Evolutionary conservation across 352 stramenopile genomes (phyloP), one percentile per base, ranked within the genome.

Genomic region (Globisporangium paddicum): DNA sequence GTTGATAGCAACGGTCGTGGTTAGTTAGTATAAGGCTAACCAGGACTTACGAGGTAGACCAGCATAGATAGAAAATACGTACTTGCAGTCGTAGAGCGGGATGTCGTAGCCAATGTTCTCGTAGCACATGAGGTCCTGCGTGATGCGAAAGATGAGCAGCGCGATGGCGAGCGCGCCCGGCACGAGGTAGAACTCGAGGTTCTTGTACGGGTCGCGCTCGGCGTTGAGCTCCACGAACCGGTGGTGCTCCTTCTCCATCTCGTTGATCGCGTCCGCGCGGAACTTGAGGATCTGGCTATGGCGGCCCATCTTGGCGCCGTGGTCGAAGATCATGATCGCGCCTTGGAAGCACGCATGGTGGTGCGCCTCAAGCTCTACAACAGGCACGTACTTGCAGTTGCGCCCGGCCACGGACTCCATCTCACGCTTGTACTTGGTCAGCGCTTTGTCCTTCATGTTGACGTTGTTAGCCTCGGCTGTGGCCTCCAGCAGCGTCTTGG

Each of bases 391-490:
- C 52, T 69, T 69, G 63, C 87, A 95, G 59, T 89, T 90, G 25
- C 78, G 71, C 26, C 90, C 90, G 0, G 77, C 86, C 49, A 98
- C 67, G 41, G 77, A 83, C 59, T 98, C 95, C 95, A 99, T 98
- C 60, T 95, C 78, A 13, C 89, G 81, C 73, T 97, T 97, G 76
- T 99, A 99, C 41, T 84, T 82, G 55, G 75, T 62, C 53, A 95
- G 58, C 30, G 82, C 82, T 66, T 93, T 93, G 68, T 91, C 82
- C 28, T 79, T 76, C 72, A 88, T 87, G 77, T 99, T 99, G 37
- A 92, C 79, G 68, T 99, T 99, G 81, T 99, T 99, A 25, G 96
- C 96, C 62, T 97, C 86, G 0, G 96, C 94, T 7, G 97, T 99
- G 6, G 97, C 97, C 61, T 98, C 95, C 19, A 99, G 71, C 68